phyloP scores from a whole-genome alignment of 1,284 basidiomycete species.

The Ustilago cynodontis region DNA sequence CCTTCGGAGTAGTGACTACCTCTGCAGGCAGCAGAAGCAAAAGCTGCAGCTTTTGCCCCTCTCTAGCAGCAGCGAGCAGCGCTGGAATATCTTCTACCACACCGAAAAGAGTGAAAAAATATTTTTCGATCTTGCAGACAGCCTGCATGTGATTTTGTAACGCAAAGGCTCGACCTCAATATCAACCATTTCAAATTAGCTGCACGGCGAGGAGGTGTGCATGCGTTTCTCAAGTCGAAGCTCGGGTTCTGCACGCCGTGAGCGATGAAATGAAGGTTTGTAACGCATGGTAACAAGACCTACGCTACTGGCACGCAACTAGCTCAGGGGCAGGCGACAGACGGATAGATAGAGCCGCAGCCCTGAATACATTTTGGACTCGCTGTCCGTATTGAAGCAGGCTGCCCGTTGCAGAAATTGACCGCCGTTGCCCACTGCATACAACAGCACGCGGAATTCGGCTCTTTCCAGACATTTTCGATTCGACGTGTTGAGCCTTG shows the following conservation, averaged over 20 bases:
- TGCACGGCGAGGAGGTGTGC: not conserved
- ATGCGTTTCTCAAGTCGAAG: not conserved
- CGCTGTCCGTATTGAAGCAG: no score
- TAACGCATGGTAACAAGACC: conserved; percentile 2
- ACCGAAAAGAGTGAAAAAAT: not conserved
- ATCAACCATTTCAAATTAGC: not conserved
- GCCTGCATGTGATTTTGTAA: not conserved
- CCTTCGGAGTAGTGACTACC: conserved; percentile 12
- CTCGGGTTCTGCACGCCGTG: not conserved
- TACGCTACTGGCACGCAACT: conserved; percentile 9
- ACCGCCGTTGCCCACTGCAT: not conserved
- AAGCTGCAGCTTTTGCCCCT: conserved; percentile 29
- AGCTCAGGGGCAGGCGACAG: conserved; percentile 19
- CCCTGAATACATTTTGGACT: no score
- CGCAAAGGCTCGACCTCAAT: not conserved
- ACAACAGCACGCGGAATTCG: no score
- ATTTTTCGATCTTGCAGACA: not conserved
- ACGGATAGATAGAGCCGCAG: not conserved
- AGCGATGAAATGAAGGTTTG: not conserved
- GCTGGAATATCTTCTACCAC: conserved; percentile 28
- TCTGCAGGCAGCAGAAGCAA: conserved; percentile 7
- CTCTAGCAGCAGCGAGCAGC: conserved; percentile 31
- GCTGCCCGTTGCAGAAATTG: not conserved
- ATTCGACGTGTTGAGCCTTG: not conserved
- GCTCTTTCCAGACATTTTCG: not conserved